Conservation (phyloP, 2,329 filamentous ascomycete genomes). For the Fusarium scirpi region DNA sequence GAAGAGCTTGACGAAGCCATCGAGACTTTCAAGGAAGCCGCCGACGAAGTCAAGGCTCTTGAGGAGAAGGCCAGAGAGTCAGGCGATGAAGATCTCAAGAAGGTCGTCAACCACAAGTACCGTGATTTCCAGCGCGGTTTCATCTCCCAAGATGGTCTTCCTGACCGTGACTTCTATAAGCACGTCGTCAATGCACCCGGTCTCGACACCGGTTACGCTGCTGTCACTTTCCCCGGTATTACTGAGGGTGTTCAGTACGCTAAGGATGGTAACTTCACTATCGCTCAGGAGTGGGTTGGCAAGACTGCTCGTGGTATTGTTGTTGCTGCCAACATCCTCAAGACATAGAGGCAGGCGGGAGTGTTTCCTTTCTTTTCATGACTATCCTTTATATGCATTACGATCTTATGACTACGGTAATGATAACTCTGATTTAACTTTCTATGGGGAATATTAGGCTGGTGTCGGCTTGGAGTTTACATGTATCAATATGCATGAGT, state of each 20-base stretch:
- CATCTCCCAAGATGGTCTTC: conserved; percentile 60
- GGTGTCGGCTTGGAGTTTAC: conserved; percentile 11
- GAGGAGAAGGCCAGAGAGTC: conserved; percentile 48
- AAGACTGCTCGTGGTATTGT: conserved; percentile 53
- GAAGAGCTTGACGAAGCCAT: conserved; percentile 55
- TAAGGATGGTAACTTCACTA: conserved; percentile 41
- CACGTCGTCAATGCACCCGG: conserved; percentile 63
- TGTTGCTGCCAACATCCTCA: conserved; percentile 52
- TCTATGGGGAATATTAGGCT: neutral
- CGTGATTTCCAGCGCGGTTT: conserved; percentile 63
- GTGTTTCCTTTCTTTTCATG: neutral
- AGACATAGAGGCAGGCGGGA: conserved; percentile 14
- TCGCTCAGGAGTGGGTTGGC: conserved; percentile 52
- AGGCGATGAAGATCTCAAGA: conserved; percentile 49
- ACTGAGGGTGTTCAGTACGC: conserved; percentile 74
- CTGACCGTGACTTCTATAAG: conserved; percentile 59
- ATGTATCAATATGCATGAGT: neutral
- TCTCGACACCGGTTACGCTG: conserved; percentile 59
- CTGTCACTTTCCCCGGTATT: conserved; percentile 66
- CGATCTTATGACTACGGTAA: conserved; percentile 13
- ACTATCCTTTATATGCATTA: conserved; percentile 17
- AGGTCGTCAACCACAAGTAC: conserved; percentile 60
- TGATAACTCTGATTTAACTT: neutral
- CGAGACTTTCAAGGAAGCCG: conserved; percentile 51
- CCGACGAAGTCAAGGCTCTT: conserved; percentile 50